Evolutionary conservation across 805 yeast genomes (phyloP), one percentile per base, ranked within the genome.

Genomic region (Candida tammaniensis): DNA sequence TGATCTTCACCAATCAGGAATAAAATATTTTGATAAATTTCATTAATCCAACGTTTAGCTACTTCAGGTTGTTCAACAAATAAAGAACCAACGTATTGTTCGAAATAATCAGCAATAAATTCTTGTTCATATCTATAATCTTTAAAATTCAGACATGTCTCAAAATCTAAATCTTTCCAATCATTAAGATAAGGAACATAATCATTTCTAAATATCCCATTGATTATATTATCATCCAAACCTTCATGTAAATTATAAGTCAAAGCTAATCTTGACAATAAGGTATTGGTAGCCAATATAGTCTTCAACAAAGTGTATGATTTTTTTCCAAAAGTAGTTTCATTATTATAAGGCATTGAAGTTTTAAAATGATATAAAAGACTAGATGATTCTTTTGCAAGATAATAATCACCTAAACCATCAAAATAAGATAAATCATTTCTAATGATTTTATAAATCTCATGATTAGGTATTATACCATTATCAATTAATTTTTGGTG

Each of bases 1-100:
- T 43, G 47, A 24, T 35, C 43, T 13, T 45, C 49, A 20, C 45
- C 45, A 14, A 59, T 52, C 55, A 54, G 55, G n/a, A 39, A 46
- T 22, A 64, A 48, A 3, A 64, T 49, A 22, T 51, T 48, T 25
- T 49, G 53, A 31, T 61, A 64, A 7, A 64, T 53, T 24, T 47
- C 51, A 16, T 46, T 46, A 10, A 65, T 55, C 52, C 62, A 64
- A n/a, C 33, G 27, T 38, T 56, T 58, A 3, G 70, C 68, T 2
- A 47, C 56, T 7, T 46, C 51, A 4, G 70, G 70, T 40, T 55
- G 63, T 30, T 64, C 69, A 12, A 63, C 36, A 28, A 55, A 57
- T 29, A 65, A 51, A 0, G 69, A 65, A n/a, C 68, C 71, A n/a
- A 62, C 59, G 30, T 65, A 65, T 32, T 58, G 59, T 40, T 65